Evolutionary conservation across 495 filamentous ascomycete genomes (phyloP).

Genomic region (Bacidia gigantensis): DNA sequence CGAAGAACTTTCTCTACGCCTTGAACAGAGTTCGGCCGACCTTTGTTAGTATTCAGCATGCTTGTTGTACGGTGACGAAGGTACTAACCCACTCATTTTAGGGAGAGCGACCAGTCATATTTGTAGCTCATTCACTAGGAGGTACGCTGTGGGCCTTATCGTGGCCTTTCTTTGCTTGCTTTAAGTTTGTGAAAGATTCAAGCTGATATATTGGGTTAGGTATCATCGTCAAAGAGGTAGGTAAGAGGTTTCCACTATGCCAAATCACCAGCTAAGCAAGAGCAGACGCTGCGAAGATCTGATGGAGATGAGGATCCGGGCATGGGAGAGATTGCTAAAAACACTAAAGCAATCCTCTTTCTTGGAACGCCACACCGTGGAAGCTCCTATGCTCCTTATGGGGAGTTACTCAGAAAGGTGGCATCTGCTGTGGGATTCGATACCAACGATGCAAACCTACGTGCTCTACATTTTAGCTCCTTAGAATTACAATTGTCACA

Average conservation of each 20-base stretch:
- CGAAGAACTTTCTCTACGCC: constrained; percentile 2
- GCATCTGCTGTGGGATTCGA: constrained; percentile 1
- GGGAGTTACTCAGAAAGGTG: background rate
- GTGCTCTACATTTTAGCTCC: background rate
- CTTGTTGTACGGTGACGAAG: too few species aligned
- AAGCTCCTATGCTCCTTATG: background rate
- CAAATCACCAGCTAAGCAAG: too few species aligned
- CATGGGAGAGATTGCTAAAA: background rate
- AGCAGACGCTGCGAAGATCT: background rate
- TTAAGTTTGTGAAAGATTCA: too few species aligned
- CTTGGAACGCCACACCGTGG: constrained; percentile 3
- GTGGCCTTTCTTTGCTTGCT: too few species aligned
- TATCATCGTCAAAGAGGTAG: background rate
- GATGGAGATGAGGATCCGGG: background rate
- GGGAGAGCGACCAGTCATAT: background rate
- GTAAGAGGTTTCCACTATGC: too few species aligned
- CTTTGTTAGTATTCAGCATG: too few species aligned
- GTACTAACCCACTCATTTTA: background rate
- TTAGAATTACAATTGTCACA: background rate
- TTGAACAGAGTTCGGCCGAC: background rate
- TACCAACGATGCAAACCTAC: background rate
- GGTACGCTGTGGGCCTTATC: too few species aligned
- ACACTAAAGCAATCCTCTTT: background rate
- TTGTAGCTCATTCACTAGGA: constrained; percentile 1
- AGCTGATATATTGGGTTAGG: background rate